phyloP scores from a whole-genome alignment of 768 basidiomycete species.

The Lentinula raphanica region DNA sequence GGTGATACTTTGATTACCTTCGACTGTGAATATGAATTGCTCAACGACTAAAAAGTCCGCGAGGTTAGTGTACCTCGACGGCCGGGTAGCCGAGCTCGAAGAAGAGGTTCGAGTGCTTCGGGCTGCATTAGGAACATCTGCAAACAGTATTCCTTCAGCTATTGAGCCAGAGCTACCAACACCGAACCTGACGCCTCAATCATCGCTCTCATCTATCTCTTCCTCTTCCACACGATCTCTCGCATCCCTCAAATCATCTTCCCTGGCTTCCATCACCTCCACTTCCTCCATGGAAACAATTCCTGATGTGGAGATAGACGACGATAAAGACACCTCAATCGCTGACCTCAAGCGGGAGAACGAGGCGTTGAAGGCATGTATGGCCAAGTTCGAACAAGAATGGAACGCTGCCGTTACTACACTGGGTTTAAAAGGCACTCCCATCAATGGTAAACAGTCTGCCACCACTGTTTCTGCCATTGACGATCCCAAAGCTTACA shows the following conservation, averaged over 20 bases:
- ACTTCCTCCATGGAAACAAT: slow-evolving; percentile 3
- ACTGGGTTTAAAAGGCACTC: not conserved
- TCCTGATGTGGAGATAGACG: not conserved
- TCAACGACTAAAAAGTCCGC: not conserved
- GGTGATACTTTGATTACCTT: not conserved
- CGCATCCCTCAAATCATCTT: slow-evolving; percentile 1
- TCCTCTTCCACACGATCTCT: slow-evolving; percentile 4
- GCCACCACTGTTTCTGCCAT: not conserved
- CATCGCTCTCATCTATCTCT: not conserved
- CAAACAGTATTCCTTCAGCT: not conserved
- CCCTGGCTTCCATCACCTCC: slow-evolving; percentile 4
- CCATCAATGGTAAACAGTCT: not conserved
- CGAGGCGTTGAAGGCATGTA: slow-evolving; percentile 1
- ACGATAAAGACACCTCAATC: not conserved
- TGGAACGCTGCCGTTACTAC: slow-evolving; percentile 4
- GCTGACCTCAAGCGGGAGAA: not conserved
- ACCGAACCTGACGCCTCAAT: not conserved
- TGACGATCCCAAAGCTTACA: not conserved
- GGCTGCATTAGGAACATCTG: not conserved
- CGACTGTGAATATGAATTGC: not conserved
- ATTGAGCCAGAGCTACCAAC: not conserved
- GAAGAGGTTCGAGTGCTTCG: slow-evolving; percentile 4
- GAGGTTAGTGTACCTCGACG: not conserved
- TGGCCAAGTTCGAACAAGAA: slow-evolving; percentile 1
- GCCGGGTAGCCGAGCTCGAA: slow-evolving; percentile 5